These are phyloP conservation scores for Akebia trifoliata DNA, from an alignment of 164 flowering plant genomes.

Conservation along the genomic window DNA sequence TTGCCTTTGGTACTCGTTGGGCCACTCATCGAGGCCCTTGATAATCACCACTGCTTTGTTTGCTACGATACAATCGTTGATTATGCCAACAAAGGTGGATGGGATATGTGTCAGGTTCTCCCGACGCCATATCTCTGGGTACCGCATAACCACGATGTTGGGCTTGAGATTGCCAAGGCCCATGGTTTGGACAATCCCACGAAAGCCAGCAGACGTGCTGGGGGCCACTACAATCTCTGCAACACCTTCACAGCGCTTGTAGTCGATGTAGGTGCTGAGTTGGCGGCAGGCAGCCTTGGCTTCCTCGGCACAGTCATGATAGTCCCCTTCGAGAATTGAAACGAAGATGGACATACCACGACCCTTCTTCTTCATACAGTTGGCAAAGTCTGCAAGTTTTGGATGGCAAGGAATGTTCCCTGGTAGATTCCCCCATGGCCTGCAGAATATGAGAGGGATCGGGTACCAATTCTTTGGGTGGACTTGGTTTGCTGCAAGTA, in stretches of 20 bases:
- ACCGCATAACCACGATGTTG: slow-evolving; percentile 95
- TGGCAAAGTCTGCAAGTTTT: slow-evolving; percentile 97
- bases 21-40: slow-evolving; percentile 99
- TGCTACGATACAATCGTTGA: slow-evolving; percentile 93
- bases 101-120: slow-evolving; percentile 90
- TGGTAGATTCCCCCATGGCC: slow-evolving; percentile 99
- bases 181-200: slow-evolving; percentile 96
- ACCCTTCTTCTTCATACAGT: slow-evolving; percentile 99
- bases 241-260: slow-evolving; percentile 96
- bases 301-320: slow-evolving; percentile 87
- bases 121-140: slow-evolving; percentile 98
- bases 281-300: slow-evolving; percentile 81
- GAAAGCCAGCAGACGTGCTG: slow-evolving; percentile 85
- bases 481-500: slow-evolving; percentile 77
- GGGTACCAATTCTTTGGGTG: slow-evolving; percentile 99
- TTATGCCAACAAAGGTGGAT: slow-evolving; percentile 85
- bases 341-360: slow-evolving; percentile 97
- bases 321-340: slow-evolving; percentile 92
- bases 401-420: slow-evolving; percentile 99
- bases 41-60: slow-evolving; percentile 98
- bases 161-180: slow-evolving; percentile 99
- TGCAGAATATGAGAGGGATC: slow-evolving; percentile 90
- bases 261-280: slow-evolving; percentile 79
- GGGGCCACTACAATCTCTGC: slow-evolving; percentile 99
- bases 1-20: slow-evolving; percentile 88